Evolutionary conservation across 164 flowering plant species (phyloP), one percentile per base, ranked within the genome.

Genomic region (Akebia trifoliata): DNA sequence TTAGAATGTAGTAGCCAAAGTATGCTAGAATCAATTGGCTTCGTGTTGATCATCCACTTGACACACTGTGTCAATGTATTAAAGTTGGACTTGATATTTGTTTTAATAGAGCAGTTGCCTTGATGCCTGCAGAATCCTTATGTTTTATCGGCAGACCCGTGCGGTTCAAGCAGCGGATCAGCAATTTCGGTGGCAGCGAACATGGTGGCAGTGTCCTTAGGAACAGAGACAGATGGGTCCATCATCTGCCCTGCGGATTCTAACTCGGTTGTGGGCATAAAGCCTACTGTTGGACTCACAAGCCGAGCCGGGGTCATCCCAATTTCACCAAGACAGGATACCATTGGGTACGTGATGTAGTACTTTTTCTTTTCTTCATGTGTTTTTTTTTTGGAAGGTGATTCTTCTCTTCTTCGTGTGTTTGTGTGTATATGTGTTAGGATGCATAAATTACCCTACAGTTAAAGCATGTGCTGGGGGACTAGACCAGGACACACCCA

Each of bases 281-380:
- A 75, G 37, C 79, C 82, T 2, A 78, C 79, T 1, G 68, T 75
- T 29, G 82, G 79, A 17, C 79, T 75, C 51, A 75, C 82, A 2
- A 72, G 75, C 31, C 52, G 79, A 36, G 61, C 77, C 2, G 82
- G 82, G 6, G 72, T 70, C 11, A 52, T 78, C 21, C 79, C 74
- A 1, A 35, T 68, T 20, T 37, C 74, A 9, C 70, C 67, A 3
- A 50, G 77, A 14, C 69, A 60, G 60, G 82, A 75, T 64, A 65
- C 72, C 3, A 29, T 78, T 2, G 79, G 77, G 79, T 75, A 65
- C 42, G 32, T 10, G 8, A 42, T 20, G 4, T 1, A 8, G 14
- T 8, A 8, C 14, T 37, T 37, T 4, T 37, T 15, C 40, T 4
- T 5, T 15, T 37, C 2, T 37, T 37, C 14, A 9, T 11, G 14